Evolutionary conservation across 1,284 basidiomycete species (phyloP), one percentile per base, ranked within the genome.

Genomic region (Ceratobasidium sp.): DNA sequence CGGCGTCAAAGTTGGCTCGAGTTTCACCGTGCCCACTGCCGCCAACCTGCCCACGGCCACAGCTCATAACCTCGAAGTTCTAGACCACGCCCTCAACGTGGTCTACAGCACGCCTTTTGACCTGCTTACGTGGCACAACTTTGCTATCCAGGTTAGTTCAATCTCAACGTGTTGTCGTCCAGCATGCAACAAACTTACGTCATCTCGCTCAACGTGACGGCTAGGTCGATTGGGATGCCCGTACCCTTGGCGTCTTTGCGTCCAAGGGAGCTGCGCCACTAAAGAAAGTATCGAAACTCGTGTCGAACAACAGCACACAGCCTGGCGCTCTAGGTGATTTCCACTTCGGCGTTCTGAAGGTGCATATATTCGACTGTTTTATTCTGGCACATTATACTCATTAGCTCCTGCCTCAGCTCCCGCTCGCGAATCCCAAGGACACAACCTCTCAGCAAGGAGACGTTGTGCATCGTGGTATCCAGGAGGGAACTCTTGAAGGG

Each of bases 71-170:
- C 78, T 80, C 39, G 75, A 80, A 44, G 79, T 91, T 20, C 86
- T 86, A 20, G 88, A 90, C 80, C 90, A 91, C 80, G 87, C 87
- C 4, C 81, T 87, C 15, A 89, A 89, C 77, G 84, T 89, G 77
- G 53, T 80, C 28, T 79, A 79, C 82, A 72, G 64, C 28, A 80
- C 80, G 5, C 58, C 75, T 39, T 79, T 81, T 49, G 64, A 70
- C n/a, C 63, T 58, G 1, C 49, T 71, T 18, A 75, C 71, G 6
- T 81, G 78, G 81, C 79, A 80, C 39, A 80, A 80, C 71, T 80
- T 80, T 80, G 80, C 80, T 13, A 66, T 77, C 85, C 61, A 72
- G 51, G 63, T 73, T 20, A 68, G 69, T 26, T 18, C 10, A 13
- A 3, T 60, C 10, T 15, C 46, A 40, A 51, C 40, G 55, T n/a